phyloP scores from a whole-genome alignment of 2,329 filamentous ascomycete genomes.

The Ophiostoma montium region DNA sequence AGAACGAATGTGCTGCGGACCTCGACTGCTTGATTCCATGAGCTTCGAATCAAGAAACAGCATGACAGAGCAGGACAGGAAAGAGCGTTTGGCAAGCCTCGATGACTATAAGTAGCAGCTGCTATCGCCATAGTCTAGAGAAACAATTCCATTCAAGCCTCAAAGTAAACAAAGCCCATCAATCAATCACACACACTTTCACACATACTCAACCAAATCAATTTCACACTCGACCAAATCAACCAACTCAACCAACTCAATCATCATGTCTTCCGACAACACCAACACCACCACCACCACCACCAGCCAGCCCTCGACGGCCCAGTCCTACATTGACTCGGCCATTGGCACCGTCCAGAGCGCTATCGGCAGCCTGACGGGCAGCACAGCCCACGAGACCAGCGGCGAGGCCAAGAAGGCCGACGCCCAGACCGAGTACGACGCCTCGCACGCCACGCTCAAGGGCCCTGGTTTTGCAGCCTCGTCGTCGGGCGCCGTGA shows the following conservation, averaged over 20 bases:
- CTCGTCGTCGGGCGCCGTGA: slow-evolving; percentile 53
- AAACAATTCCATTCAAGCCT: not conserved
- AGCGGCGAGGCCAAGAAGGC: slow-evolving; percentile 52
- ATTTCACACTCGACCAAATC: slow-evolving; percentile 21
- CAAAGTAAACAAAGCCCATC: too few relatives aligned
- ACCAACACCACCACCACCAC: too few relatives aligned
- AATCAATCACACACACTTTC: not conserved
- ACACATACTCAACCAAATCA: slow-evolving; percentile 9
- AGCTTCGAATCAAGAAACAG: too few relatives aligned
- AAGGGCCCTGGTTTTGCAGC: slow-evolving; percentile 62
- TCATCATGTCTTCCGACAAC: slow-evolving; percentile 6
- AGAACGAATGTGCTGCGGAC: too few relatives aligned
- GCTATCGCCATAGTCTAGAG: too few relatives aligned
- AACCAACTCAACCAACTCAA: not conserved
- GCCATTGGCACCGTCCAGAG: slow-evolving; percentile 61
- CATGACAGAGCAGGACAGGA: too few relatives aligned
- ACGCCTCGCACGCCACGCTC: slow-evolving; percentile 58
- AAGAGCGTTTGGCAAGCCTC: too few relatives aligned
- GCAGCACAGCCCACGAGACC: slow-evolving; percentile 51
- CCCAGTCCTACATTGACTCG: slow-evolving; percentile 63
- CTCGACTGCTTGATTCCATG: too few relatives aligned
- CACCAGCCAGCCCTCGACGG: slow-evolving; percentile 52
- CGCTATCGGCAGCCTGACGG: slow-evolving; percentile 57
- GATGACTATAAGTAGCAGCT: too few relatives aligned
- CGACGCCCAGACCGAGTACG: slow-evolving; percentile 51